A percentile compares a stretch with the other conserved stretches of the same genome.
Evolutionary conservation across 2,329 filamentous ascomycete species (phyloP).

Genomic region (Aspergillus sp.): DNA sequence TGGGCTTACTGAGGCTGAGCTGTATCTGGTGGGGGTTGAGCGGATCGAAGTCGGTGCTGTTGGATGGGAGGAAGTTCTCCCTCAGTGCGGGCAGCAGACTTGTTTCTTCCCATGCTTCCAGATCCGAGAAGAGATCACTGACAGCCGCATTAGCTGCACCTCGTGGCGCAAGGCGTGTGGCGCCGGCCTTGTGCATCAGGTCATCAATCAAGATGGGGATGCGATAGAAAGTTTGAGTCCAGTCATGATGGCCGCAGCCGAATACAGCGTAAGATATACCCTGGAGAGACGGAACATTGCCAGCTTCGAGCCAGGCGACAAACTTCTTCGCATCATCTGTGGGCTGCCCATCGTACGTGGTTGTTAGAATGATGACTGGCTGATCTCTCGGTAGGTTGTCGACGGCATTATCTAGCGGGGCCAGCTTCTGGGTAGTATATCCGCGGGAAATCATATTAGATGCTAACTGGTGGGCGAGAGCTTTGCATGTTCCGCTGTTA

Average conservation of each 20-base stretch:
- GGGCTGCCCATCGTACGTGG: slow-evolving; percentile 73
- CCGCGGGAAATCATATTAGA: slow-evolving; percentile 51
- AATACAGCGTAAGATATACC: slow-evolving; percentile 68
- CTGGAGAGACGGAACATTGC: slow-evolving; percentile 54
- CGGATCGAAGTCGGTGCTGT: not conserved
- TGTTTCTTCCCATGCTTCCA: slow-evolving; percentile 10
- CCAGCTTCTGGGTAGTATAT: slow-evolving; percentile 41
- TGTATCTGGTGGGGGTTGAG: slow-evolving; percentile 28
- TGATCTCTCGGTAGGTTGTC: slow-evolving; percentile 60
- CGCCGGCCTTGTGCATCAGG: slow-evolving; percentile 54
- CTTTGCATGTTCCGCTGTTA: slow-evolving; percentile 73
- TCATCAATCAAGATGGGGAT: slow-evolving; percentile 65
- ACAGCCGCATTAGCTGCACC: slow-evolving; percentile 58
- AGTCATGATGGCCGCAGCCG: slow-evolving; percentile 63
- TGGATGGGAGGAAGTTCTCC: not conserved
- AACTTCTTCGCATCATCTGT: slow-evolving; percentile 71
- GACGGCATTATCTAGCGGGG: slow-evolving; percentile 66
- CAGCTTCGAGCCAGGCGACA: slow-evolving; percentile 63
- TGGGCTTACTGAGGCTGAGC: slow-evolving; percentile 39
- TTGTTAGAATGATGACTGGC: slow-evolving; percentile 67
- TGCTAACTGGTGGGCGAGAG: slow-evolving; percentile 65
- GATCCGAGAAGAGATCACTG: slow-evolving; percentile 24
- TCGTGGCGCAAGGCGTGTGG: slow-evolving; percentile 49
- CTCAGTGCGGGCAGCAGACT: slow-evolving; percentile 5
- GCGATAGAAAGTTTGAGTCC: slow-evolving; percentile 63